Base-by-base conservation (phyloP, 352 stramenopile species). In the Pythium rhizo-oryzae region DNA sequence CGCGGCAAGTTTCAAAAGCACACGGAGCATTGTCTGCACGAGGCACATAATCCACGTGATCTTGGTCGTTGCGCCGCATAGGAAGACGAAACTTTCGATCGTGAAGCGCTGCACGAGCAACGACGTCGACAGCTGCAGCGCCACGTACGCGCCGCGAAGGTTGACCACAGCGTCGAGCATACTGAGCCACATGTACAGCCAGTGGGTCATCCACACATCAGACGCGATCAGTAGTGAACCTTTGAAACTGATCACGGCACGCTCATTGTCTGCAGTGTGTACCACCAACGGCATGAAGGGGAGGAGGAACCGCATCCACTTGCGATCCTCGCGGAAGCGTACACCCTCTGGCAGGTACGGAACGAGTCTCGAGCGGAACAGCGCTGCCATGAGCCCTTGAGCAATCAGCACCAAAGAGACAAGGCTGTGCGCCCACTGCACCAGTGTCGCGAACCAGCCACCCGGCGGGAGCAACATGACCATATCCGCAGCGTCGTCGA, bases 141-240 rank as follows among this genome's bases (percentile, higher is more conserved):
- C 63, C 8, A 76, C 69, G 52, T 89, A 89, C 16, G 69, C 86
- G 58, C 79, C 72, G 0, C 80, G 75, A 0, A 89, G 19, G 51
- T 76, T 86, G 1, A 74, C 55, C 8, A 87, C 53, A 2, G 78
- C 66, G 12, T 90, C 80, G 35, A 87, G 49, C 13, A 87, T 81
- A 52, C 82, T 89, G 0, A 89, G 51, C 4, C 71, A 37, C 5
- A 89, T 87, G 65, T 89, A 90, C 3, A 89, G 66, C 82, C 82
- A 90, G 55, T 90, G 80, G 62, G 87, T 90, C 59, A 89, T 84
- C 82, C 82, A 89, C 2, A 86, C 59, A 24, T 89, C 78, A 0
- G 80, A 87, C 0, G 77, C 82, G 65, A 87, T 79, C 23, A 90
- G 62, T 11, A 79, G 25, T 41, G 65, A 74, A 21, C 77, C 82